Conservation (phyloP, 2,329 filamentous ascomycete species). For the Colletotrichum somersetense region DNA sequence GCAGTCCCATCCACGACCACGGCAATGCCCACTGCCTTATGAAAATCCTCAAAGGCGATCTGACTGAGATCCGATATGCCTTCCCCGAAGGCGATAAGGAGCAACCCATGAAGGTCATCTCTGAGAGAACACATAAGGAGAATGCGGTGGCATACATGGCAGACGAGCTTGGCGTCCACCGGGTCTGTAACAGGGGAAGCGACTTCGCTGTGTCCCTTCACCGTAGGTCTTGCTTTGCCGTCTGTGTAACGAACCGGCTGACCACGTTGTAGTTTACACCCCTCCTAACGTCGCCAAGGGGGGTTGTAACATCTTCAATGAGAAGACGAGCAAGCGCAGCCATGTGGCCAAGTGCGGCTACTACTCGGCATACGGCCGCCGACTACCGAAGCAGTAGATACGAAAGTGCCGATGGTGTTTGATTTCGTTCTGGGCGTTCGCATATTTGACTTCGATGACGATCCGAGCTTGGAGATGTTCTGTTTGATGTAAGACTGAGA, state of each 20-base stretch:
- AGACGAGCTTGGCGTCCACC: conserved; percentile 88
- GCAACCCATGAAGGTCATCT: conserved; percentile 62
- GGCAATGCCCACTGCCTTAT: conserved; percentile 92
- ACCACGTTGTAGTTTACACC: conserved; percentile 74
- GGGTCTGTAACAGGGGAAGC: conserved; percentile 80
- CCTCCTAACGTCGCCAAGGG: conserved; percentile 88
- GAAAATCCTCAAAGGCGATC: conserved; percentile 83
- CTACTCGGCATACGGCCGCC: conserved; percentile 72
- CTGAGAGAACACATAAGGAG: conserved; percentile 74
- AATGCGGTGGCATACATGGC: conserved; percentile 92
- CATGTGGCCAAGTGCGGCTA: conserved; percentile 79
- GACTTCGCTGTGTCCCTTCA: conserved; percentile 89
- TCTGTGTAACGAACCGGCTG: conserved; percentile 23
- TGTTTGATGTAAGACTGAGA: conserved; percentile 22
- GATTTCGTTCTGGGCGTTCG: conserved; percentile 22
- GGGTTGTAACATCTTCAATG: conserved; percentile 86
- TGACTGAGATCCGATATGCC: conserved; percentile 85
- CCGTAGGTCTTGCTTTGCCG: conserved; percentile 29
- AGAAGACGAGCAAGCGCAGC: conserved; percentile 78
- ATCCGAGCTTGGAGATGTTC: conserved; percentile 23
- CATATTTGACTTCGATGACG: conserved; percentile 20
- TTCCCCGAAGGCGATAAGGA: conserved; percentile 67
- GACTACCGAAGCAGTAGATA: conserved; percentile 56
- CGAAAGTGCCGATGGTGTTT: background rate
- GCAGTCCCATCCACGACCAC: conserved; percentile 89